Base-by-base conservation (phyloP, 345 rosid genomes). In the Eucalyptus sp. region DNA sequence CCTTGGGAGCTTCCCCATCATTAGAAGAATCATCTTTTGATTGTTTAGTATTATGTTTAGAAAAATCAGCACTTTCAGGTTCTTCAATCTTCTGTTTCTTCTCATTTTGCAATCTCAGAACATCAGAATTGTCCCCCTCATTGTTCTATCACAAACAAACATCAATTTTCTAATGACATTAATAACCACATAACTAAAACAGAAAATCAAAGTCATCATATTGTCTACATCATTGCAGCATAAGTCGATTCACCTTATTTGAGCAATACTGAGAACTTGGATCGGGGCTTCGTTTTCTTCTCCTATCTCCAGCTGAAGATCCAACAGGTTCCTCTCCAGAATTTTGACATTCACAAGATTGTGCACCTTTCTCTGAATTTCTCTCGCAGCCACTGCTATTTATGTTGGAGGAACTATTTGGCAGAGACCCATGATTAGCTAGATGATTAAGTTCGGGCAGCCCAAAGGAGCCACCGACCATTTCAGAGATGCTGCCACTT, bases 1-100 rank as follows among this genome's bases (percentile, higher is more conserved):
- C 99, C 90, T 96, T 95, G 6, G 95, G 92, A 83, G 94, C 96
- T 91, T 96, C 98, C 89, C 92, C 96, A 33, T 94, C 93, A 24
- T 92, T 89, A 88, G 99, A 76, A 76, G 48, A 91, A 88, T 89
- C 92, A 80, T 95, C 98, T 90, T 96, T 96, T 85, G 92, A 66
- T 89, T 93, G 97, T 89, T 95, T 94, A 64, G 90, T 89, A 51
- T 90, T 87, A 87, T 92, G 95, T 88, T 94, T 94, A 41, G 91
- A 92, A 86, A 89, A 86, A 92, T 93, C 92, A 25, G 91, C 88
- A 60, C 90, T 88, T 14, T 90, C 89, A 89, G 90, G 91, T 90
- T 92, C 93, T 79, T 94, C 97, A 27, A 62, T 87, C 91, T 93
- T 96, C 58, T 87, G 93, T 90, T 93, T 97, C 95, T 95, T 96